Conservation (phyloP, 139 green algal species). For the Chlorella vulgaris region DNA sequence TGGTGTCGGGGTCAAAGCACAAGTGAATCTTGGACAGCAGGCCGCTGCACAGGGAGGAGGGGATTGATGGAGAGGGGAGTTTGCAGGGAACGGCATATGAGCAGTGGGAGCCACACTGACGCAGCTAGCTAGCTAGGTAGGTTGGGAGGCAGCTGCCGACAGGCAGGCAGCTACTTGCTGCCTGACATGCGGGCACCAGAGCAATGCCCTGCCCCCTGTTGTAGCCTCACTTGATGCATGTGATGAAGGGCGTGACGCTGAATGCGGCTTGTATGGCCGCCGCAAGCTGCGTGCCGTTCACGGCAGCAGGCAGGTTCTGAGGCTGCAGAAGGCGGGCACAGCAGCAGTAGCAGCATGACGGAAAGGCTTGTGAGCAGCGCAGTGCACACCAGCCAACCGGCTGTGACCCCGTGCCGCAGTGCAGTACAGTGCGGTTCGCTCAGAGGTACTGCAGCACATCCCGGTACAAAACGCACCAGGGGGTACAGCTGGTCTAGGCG, state of each 20-base stretch:
- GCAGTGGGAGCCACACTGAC: not conserved
- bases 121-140: too few relatives aligned
- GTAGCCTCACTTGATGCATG: not conserved
- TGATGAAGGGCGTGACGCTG: not conserved
- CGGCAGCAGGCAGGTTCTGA: not conserved
- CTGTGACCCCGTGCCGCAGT: too few relatives aligned
- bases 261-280: not conserved
- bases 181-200: too few relatives aligned
- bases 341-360: too few relatives aligned
- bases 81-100: not conserved
- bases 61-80: not conserved
- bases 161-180: too few relatives aligned
- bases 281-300: not conserved
- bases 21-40: not conserved
- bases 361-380: too few relatives aligned
- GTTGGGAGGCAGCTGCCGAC: too few relatives aligned
- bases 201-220: too few relatives aligned
- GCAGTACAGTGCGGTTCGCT: too few relatives aligned
- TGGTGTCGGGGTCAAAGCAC: not conserved
- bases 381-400: too few relatives aligned
- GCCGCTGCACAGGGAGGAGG: not conserved
- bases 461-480: too few relatives aligned
- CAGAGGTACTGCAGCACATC: too few relatives aligned
- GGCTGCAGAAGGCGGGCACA: conserved; percentile 3
- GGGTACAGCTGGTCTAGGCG: conserved; percentile 10